Conservation (phyloP, 2,329 filamentous ascomycete species). For the Trichoderma guizhouense region DNA sequence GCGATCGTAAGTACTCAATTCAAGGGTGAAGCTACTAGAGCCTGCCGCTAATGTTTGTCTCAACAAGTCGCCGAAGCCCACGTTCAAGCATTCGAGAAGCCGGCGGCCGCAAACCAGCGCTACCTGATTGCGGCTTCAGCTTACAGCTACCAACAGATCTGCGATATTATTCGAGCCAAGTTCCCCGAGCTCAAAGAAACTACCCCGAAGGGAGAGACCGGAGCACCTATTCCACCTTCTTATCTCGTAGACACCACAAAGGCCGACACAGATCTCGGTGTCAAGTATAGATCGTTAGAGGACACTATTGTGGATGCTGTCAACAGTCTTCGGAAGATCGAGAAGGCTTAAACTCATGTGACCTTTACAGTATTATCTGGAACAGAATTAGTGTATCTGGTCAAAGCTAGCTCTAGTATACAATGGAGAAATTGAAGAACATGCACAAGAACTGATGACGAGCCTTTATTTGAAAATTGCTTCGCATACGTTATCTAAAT, state of each 20-base stretch:
- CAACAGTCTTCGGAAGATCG: neutral
- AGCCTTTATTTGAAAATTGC: neutral
- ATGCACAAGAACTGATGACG: neutral
- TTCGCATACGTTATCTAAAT: neutral
- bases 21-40: no score
- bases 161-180: neutral
- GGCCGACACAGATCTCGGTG: neutral
- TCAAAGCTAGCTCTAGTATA: neutral
- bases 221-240: neutral
- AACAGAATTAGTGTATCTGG: neutral
- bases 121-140: neutral
- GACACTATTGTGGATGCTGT: neutral
- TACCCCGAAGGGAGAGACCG: neutral
- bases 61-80: neutral
- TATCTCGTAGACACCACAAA: neutral
- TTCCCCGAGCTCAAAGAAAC: neutral
- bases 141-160: neutral
- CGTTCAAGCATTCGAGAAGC: neutral
- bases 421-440: neutral
- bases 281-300: neutral
- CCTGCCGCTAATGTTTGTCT: neutral
- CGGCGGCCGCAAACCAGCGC: neutral
- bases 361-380: neutral
- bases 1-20: neutral
- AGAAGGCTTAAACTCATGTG: neutral